phyloP scores from a whole-genome alignment of 2,329 filamentous ascomycete species.

The Neonectria ditissima region DNA sequence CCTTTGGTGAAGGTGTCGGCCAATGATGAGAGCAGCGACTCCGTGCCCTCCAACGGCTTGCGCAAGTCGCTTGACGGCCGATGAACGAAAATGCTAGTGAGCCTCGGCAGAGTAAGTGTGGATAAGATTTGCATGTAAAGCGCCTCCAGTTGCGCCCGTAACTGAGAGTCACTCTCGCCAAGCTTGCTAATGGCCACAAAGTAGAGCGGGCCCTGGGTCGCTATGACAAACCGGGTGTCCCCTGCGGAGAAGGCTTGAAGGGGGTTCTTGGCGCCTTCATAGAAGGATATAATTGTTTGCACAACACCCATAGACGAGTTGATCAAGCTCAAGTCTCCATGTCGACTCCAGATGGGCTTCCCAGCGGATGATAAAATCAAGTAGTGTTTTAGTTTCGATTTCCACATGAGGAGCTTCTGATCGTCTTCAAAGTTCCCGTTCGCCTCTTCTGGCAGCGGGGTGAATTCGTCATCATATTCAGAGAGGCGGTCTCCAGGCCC shows the following conservation, averaged over 20 bases:
- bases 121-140: conserved; percentile 99
- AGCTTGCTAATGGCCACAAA: conserved; percentile 93
- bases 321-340: conserved; percentile 89
- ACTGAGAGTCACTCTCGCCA: conserved; percentile 90
- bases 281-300: conserved; percentile 98
- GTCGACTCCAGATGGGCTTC: conserved; percentile 96
- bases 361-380: conserved; percentile 95
- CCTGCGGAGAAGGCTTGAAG: conserved; percentile 90
- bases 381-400: conserved; percentile 95
- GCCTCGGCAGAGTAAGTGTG: conserved; percentile 87
- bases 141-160: conserved; percentile 89
- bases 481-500: conserved; percentile 66
- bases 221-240: conserved; percentile 84
- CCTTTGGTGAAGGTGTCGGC: conserved; percentile 95
- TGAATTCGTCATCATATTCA: conserved; percentile 83
- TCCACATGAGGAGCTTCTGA: conserved; percentile 79
- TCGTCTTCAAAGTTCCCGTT: conserved; percentile 62
- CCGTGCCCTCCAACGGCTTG: conserved; percentile 90
- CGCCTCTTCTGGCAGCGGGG: conserved; percentile 72
- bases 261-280: conserved; percentile 81
- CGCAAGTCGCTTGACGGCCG: conserved; percentile 95
- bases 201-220: conserved; percentile 87
- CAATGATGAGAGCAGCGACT: conserved; percentile 88
- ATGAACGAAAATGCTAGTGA: conserved; percentile 88
- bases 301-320: conserved; percentile 95